Conservation (phyloP, 345 rosid genomes). For the Linum lewisii region DNA sequence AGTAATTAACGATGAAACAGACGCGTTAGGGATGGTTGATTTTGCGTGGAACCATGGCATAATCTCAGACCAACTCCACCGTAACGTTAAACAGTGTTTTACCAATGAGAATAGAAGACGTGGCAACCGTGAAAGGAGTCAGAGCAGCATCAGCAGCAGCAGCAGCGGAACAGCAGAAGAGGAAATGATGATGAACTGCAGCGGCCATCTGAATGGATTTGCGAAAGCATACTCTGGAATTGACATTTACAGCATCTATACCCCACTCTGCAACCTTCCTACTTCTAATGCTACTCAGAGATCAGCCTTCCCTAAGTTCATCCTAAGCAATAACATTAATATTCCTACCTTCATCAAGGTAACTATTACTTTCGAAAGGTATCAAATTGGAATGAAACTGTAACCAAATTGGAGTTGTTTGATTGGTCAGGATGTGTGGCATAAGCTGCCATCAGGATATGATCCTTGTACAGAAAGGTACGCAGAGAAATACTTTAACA, state of each 20-base stretch:
- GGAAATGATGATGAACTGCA: conserved; percentile 14
- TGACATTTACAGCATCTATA: conserved; percentile 59
- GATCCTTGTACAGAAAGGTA: conserved; percentile 63
- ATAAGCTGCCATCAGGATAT: conserved; percentile 46
- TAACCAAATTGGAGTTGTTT: too few relatives aligned
- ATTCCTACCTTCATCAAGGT: neutral
- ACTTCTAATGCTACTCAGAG: neutral
- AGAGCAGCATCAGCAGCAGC: neutral
- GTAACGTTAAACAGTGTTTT: conserved; percentile 31
- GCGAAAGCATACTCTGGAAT: conserved; percentile 37
- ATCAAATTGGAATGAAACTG: too few relatives aligned
- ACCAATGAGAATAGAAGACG: neutral
- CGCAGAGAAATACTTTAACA: conserved; percentile 42
- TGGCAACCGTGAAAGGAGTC: too few relatives aligned
- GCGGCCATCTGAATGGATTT: conserved; percentile 18
- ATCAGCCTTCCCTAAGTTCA: conserved; percentile 28
- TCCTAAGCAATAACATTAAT: conserved; percentile 24
- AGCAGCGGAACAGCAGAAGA: too few relatives aligned
- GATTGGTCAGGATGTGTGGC: conserved; percentile 34
- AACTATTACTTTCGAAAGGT: too few relatives aligned
- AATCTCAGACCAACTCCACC: conserved; percentile 54
- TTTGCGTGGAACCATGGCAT: conserved; percentile 72
- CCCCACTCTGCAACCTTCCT: conserved; percentile 39
- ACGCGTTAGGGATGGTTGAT: conserved; percentile 45
- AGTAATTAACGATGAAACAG: conserved; percentile 47